These are phyloP conservation scores for Fusarium udum DNA, from an alignment of 2,329 filamentous ascomycete genomes.

Conservation along the genomic window DNA sequence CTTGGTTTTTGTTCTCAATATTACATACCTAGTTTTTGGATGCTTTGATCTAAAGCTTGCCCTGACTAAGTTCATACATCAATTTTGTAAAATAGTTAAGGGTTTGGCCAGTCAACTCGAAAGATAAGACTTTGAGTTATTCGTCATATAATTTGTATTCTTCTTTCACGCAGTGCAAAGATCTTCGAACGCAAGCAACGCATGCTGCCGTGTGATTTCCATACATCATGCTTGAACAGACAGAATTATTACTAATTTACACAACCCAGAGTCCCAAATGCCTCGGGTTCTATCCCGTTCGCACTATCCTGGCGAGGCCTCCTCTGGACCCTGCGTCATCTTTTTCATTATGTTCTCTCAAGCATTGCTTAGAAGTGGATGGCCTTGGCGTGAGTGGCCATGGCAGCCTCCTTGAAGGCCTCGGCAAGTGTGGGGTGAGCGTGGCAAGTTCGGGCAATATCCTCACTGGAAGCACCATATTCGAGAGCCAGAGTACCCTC, in stretches of 20 bases:
- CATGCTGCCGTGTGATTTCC: constrained; percentile 33
- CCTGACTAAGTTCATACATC: neutral
- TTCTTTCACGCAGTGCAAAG: neutral
- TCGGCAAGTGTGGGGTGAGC: constrained; percentile 96
- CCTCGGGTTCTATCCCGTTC: constrained; percentile 39
- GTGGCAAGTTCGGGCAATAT: constrained; percentile 93
- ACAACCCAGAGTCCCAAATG: constrained; percentile 41
- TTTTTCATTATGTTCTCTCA: constrained; percentile 26
- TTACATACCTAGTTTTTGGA: neutral
- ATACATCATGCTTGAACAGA: constrained; percentile 45
- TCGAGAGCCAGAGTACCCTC: constrained; percentile 95
- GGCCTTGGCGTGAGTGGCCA: constrained; percentile 94
- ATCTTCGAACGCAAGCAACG: constrained; percentile 14
- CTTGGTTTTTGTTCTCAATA: neutral
- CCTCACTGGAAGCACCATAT: constrained; percentile 95
- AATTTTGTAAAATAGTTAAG: neutral
- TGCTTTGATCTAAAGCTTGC: neutral
- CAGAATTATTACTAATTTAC: constrained; percentile 47
- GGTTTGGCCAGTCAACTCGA: too few species aligned
- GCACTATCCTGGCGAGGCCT: constrained; percentile 31
- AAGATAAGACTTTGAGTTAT: neutral
- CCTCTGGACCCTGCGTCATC: constrained; percentile 34
- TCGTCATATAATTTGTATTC: neutral
- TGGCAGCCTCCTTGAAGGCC: constrained; percentile 99
- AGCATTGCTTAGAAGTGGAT: constrained; percentile 81